These are phyloP conservation scores for Dendrobium catenatum DNA, from an alignment of 106 monocot genomes.

Conservation along the genomic window DNA sequence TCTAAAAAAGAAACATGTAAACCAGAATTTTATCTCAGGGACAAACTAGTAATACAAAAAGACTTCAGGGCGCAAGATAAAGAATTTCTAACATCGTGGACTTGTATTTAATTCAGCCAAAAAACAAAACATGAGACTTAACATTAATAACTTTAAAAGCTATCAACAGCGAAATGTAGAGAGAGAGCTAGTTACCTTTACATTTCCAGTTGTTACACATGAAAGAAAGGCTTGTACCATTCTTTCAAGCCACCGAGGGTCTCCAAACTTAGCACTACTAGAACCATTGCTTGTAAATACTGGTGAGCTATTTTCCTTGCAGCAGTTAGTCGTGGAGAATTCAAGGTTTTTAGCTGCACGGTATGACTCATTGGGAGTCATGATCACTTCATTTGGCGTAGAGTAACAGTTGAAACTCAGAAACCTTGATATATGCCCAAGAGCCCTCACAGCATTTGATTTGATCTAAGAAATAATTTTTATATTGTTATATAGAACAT, in stretches of 20 bases:
- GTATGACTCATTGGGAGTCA: background rate
- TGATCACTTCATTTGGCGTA: background rate
- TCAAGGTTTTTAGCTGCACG: constrained; percentile 4
- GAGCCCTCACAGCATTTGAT: constrained; percentile 96
- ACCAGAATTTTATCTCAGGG: background rate
- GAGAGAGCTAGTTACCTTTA: constrained; percentile 49
- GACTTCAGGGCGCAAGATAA: background rate
- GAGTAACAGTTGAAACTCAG: constrained; percentile 49
- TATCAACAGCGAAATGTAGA: background rate
- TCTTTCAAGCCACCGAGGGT: constrained; percentile 70
- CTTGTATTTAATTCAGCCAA: background rate
- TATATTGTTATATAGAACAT: background rate
- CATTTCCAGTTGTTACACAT: constrained; percentile 99
- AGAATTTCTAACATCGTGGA: background rate
- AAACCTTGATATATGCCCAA: constrained; percentile 94
- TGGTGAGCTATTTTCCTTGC: background rate
- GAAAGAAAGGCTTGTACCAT: constrained; percentile 97
- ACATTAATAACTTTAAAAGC: background rate
- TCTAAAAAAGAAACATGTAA: background rate
- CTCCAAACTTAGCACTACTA: constrained; percentile 14
- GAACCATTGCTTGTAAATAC: constrained; percentile 12
- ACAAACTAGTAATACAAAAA: background rate
- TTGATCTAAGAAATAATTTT: constrained; percentile 41
- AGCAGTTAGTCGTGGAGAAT: background rate
- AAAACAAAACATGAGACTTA: background rate